Evolutionary conservation across 192 early-diverging fungal genomes (phyloP), one percentile per base, ranked within the genome.

Genomic region (Podila epigama): DNA sequence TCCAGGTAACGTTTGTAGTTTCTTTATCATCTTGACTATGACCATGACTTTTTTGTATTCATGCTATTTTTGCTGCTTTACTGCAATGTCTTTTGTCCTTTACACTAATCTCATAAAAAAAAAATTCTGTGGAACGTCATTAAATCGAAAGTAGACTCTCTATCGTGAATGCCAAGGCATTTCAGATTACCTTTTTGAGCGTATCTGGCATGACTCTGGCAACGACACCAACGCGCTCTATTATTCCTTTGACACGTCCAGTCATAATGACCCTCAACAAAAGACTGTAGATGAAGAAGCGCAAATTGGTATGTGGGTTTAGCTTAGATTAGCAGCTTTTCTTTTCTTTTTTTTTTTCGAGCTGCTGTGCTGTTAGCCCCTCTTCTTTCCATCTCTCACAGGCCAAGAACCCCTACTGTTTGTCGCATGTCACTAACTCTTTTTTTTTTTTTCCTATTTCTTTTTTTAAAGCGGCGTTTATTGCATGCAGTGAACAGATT

Each of bases 241-340:
- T n/a, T 63, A 57, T 3, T 11, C 50, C 5, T 67, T 50, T 7
- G 42, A 66, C 11, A 66, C 28, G 35, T 57, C 65, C 4, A 61
- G 53, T 35, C 40, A 44, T 31, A n/a, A 39, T 5, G 44, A 48
- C 1, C 12, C 53, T 22, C 27, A 66, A 13, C 40, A 39, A 7
- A 75, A 75, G 34, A 66, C 63, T 51, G 53, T 37, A 35, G 65
- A 75, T 7, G 70, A 75, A 51, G 71, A 75, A 25, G 65, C 71
- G 5, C 71, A 75, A 42, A 75, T 63, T 51, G 71, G 71, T 68
- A 75, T 48, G 62, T 8, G 16, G 22, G 25, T 35, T 2, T 3
- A 31, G 18, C 10, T 52, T 27, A n/a, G n/a, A n/a, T n/a, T n/a
- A n/a, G n/a, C n/a, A n/a, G 3, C 65, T 35, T 22, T 32, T 2